Evolutionary conservation across 2,329 filamentous ascomycete genomes (phyloP).

Genomic region (Karstenula rhodostoma): DNA sequence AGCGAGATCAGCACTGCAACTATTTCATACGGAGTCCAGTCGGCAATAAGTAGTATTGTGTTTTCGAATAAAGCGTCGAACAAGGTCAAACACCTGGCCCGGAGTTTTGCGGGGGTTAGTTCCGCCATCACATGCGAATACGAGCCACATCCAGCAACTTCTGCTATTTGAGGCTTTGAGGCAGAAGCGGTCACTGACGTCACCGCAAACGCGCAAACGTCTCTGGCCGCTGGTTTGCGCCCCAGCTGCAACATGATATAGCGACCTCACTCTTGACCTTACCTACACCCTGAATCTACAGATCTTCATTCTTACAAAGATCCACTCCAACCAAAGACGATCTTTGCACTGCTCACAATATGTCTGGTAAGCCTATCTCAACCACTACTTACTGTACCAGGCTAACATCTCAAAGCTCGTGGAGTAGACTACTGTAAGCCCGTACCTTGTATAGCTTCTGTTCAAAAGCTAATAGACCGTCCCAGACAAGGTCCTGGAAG

Average conservation of each 20-base stretch:
- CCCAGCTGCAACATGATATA: background rate
- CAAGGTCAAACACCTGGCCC: background rate
- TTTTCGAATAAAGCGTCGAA: background rate
- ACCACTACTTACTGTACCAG: slow-evolving; percentile 8
- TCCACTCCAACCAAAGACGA: background rate
- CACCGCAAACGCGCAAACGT: slow-evolving; percentile 1
- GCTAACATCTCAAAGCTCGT: slow-evolving; percentile 30
- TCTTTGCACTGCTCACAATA: slow-evolving; percentile 16
- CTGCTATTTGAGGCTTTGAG: background rate
- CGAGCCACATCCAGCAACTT: background rate
- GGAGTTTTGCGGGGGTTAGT: background rate
- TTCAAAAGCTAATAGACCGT: slow-evolving; percentile 4
- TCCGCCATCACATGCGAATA: background rate
- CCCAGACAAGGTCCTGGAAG: slow-evolving; percentile 63
- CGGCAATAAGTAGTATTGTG: background rate
- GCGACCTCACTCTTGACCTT: background rate
- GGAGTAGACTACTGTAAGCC: slow-evolving; percentile 38
- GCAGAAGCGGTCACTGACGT: slow-evolving; percentile 8
- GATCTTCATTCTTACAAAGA: background rate
- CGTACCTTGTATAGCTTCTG: background rate
- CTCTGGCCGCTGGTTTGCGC: slow-evolving; percentile 6
- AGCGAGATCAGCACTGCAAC: background rate
- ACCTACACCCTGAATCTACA: background rate
- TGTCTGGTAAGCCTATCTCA: slow-evolving; percentile 30
- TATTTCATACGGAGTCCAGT: background rate